Evolutionary conservation across 192 early-diverging fungal genomes (phyloP).

Genomic region (Backusella australiensis): DNA sequence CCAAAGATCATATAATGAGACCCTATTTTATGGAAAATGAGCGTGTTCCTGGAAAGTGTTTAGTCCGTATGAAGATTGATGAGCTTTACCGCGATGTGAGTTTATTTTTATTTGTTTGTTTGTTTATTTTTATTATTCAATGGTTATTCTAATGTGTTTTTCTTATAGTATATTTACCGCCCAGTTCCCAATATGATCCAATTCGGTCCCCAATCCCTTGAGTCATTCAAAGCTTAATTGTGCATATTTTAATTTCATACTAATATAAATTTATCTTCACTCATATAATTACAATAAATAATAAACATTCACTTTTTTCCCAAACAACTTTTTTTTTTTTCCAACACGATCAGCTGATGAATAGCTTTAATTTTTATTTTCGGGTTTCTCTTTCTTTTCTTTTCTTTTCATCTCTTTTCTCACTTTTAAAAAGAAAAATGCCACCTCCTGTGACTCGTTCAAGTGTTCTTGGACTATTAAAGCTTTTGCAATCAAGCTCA

Average conservation of each 20-base stretch:
- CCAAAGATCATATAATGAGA: conserved; percentile 42
- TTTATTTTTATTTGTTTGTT: background rate
- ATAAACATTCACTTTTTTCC: background rate
- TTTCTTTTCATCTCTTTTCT: background rate
- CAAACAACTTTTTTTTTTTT: background rate
- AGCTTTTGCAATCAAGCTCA: conserved; percentile 21
- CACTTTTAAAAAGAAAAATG: conserved; percentile 19
- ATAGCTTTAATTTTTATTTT: background rate
- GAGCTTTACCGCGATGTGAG: conserved; percentile 63
- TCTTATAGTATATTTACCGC: conserved; percentile 35
- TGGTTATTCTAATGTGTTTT: background rate
- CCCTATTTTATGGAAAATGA: conserved; percentile 43
- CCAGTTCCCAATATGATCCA: conserved; percentile 36
- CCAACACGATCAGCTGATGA: conserved; percentile 7
- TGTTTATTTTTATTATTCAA: background rate
- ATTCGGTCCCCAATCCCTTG: conserved; percentile 17
- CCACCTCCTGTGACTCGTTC: conserved; percentile 35
- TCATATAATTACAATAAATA: background rate
- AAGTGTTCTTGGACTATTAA: conserved; percentile 29
- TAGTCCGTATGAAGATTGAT: conserved; percentile 67
- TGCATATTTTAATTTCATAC: background rate
- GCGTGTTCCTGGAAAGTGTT: conserved; percentile 54
- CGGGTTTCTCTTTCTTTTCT: background rate
- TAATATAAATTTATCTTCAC: background rate
- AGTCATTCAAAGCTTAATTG: background rate